These are phyloP conservation scores for Cladosporium cucumerinum DNA, from an alignment of 2,329 filamentous ascomycete genomes.

Conservation along the genomic window DNA sequence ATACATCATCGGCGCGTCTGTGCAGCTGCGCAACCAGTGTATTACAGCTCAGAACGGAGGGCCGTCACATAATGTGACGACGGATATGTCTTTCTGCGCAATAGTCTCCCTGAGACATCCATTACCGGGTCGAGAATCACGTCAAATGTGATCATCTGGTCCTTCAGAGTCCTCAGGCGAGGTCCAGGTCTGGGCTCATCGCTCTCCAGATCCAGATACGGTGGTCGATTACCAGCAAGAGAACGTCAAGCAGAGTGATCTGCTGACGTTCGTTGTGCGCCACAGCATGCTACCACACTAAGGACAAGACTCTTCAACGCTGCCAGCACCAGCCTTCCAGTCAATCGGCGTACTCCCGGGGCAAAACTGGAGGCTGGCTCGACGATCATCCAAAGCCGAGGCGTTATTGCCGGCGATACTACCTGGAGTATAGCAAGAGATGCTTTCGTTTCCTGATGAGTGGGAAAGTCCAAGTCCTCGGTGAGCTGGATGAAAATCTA, in stretches of 20 bases:
- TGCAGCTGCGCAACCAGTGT: not conserved
- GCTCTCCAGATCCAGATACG: not conserved
- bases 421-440: not conserved
- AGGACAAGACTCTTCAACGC: not conserved
- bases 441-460: not conserved
- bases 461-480: not conserved
- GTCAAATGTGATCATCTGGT: not conserved
- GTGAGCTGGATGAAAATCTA: not conserved
- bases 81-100: not conserved
- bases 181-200: not conserved
- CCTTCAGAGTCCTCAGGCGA: not conserved
- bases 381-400: not conserved
- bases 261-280: not conserved
- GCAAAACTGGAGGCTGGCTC: not conserved
- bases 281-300: not conserved
- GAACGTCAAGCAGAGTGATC: not conserved
- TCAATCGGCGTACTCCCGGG: not conserved
- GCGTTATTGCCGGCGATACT: not conserved
- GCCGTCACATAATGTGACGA: not conserved
- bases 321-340: not conserved
- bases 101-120: not conserved
- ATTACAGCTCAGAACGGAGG: not conserved
- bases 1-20: not conserved
- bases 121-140: too few species aligned
- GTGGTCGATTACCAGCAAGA: not conserved